These are phyloP conservation scores for Cyclotella cryptica DNA, from an alignment of 108 stramenopile genomes.

Conservation along the genomic window DNA sequence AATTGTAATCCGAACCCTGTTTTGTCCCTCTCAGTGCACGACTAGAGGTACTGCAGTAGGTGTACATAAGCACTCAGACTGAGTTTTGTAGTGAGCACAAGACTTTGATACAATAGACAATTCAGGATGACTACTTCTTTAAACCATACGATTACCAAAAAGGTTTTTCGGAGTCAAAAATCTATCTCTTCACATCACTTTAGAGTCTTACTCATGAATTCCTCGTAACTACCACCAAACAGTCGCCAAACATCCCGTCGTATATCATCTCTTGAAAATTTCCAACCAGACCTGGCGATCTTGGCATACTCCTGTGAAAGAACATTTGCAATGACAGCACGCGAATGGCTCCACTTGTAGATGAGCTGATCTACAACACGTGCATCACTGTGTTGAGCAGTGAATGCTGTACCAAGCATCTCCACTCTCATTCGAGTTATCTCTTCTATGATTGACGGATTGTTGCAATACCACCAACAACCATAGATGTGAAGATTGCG, in stretches of 20 bases:
- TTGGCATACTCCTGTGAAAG: slow-evolving; percentile 73
- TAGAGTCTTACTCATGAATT: slow-evolving; percentile 87
- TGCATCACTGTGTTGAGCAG: slow-evolving; percentile 90
- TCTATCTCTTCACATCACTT: neutral
- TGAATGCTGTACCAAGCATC: slow-evolving; percentile 90
- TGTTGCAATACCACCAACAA: slow-evolving; percentile 94
- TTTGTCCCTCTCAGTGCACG: no score
- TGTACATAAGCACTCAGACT: no score
- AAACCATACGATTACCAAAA: no score
- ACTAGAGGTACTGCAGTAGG: no score
- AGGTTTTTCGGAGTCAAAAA: no score
- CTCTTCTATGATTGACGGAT: slow-evolving; percentile 85
- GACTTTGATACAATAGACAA: no score
- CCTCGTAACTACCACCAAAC: slow-evolving; percentile 88
- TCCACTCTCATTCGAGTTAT: slow-evolving; percentile 90
- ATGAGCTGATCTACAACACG: slow-evolving; percentile 91
- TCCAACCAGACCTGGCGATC: slow-evolving; percentile 65
- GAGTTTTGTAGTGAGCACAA: no score
- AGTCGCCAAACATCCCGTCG: slow-evolving; percentile 71
- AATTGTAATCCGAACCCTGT: no score
- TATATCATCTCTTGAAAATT: slow-evolving; percentile 62
- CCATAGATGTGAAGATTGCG: slow-evolving; percentile 93
- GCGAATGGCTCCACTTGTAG: slow-evolving; percentile 94
- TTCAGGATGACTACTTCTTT: no score
- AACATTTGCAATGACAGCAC: slow-evolving; percentile 78